Evolutionary conservation across 1,284 basidiomycete genomes (phyloP).

Genomic region (Cystobasidium slooffiae): DNA sequence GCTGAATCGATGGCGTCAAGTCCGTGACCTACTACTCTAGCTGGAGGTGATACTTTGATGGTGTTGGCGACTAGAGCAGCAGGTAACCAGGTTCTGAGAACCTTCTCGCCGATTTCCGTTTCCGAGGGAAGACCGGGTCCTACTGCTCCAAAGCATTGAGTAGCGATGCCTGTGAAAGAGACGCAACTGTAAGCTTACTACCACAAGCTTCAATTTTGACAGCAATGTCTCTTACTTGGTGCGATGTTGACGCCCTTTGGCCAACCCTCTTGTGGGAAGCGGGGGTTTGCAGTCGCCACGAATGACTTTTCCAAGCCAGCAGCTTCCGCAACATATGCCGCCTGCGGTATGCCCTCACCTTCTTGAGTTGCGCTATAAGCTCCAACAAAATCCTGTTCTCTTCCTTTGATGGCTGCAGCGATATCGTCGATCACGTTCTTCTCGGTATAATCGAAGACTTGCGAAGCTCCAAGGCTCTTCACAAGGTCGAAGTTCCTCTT

Average conservation of each 20-base stretch:
- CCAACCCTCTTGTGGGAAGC: constrained; percentile 7
- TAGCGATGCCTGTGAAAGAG: constrained; percentile 14
- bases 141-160: background rate
- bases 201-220: no score
- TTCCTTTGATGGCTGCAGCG: constrained; percentile 14
- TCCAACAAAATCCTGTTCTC: constrained; percentile 38
- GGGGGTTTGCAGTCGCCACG: constrained; percentile 6
- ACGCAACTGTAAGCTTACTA: no score
- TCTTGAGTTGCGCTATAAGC: constrained; percentile 45
- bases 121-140: background rate
- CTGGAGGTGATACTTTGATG: constrained; percentile 42
- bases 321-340: constrained; percentile 21
- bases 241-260: constrained; percentile 16
- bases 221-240: no score
- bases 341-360: constrained; percentile 7
- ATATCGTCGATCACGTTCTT: constrained; percentile 31
- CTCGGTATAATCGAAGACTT: constrained; percentile 46
- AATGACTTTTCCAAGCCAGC: constrained; percentile 21
- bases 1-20: constrained; percentile 44
- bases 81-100: constrained; percentile 28
- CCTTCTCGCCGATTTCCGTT: constrained; percentile 6
- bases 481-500: constrained; percentile 44
- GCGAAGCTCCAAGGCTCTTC: constrained; percentile 45
- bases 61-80: constrained; percentile 39
- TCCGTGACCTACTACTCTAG: constrained; percentile 45